Evolutionary conservation across 805 yeast genomes (phyloP).

Genomic region (Pichia phayaonensis): DNA sequence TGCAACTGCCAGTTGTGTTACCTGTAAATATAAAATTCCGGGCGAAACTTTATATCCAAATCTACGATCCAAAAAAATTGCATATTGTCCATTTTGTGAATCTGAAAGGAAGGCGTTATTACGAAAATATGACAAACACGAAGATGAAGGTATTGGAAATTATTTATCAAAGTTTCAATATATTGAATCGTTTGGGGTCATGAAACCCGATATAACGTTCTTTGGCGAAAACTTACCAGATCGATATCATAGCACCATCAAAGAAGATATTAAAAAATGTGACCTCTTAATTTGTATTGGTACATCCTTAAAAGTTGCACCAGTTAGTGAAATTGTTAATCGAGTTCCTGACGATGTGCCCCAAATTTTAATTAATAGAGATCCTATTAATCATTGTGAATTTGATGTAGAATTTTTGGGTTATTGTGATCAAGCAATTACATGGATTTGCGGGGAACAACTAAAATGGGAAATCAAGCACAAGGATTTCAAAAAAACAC

Average conservation of each 20-base stretch:
- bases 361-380: conserved; percentile 71
- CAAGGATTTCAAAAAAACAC: conserved; percentile 34
- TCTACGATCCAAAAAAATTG: conserved; percentile 52
- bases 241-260: conserved; percentile 51
- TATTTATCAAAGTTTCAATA: conserved; percentile 23
- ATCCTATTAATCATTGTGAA: conserved; percentile 65
- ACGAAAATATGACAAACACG: conserved; percentile 24
- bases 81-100: conserved; percentile 65
- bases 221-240: conserved; percentile 81
- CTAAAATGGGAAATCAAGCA: conserved; percentile 59
- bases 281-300: conserved; percentile 83
- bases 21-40: conserved; percentile 58
- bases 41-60: conserved; percentile 60
- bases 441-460: conserved; percentile 44
- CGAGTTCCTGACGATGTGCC: conserved; percentile 67
- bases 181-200: conserved; percentile 60
- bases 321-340: conserved; percentile 83
- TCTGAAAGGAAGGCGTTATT: conserved; percentile 31
- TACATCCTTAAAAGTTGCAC: conserved; percentile 86
- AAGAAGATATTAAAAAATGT: conserved; percentile 56
- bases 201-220: conserved; percentile 90
- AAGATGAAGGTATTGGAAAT: conserved; percentile 22
- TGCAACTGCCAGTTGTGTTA: conserved; percentile 77
- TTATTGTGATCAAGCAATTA: conserved; percentile 74
- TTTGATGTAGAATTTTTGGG: conserved; percentile 77